phyloP scores from a whole-genome alignment of 139 green algal genomes.

The Nannochloris sp. region DNA sequence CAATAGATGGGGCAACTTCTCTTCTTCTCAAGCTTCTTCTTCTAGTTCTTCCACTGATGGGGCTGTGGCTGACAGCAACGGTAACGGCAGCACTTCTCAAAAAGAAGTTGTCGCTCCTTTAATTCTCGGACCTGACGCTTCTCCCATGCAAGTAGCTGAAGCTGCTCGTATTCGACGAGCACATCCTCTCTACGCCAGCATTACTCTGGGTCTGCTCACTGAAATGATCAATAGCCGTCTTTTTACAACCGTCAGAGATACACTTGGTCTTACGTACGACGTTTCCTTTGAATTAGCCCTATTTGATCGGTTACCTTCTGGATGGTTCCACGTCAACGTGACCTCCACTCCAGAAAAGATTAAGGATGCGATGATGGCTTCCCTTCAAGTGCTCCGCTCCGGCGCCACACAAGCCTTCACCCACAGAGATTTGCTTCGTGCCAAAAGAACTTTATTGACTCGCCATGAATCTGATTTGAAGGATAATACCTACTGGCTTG shows the following conservation, averaged over 20 bases:
- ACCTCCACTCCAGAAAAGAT: slow-evolving; percentile 93
- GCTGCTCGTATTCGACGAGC: slow-evolving; percentile 39
- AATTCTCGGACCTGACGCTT: slow-evolving; percentile 1
- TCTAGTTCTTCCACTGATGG: too few relatives aligned
- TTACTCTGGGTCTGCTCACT: slow-evolving; percentile 66
- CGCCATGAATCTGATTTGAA: slow-evolving; percentile 95
- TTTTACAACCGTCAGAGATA: slow-evolving; percentile 95
- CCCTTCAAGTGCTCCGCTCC: slow-evolving; percentile 67
- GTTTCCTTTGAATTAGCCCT: slow-evolving; percentile 89
- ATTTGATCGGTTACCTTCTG: slow-evolving; percentile 59
- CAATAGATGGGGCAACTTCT: slow-evolving; percentile 71
- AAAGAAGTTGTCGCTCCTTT: slow-evolving; percentile 13
- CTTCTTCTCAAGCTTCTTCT: slow-evolving; percentile 2
- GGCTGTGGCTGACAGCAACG: too few relatives aligned
- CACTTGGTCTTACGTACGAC: slow-evolving; percentile 96
- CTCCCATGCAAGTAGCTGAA: slow-evolving; percentile 1
- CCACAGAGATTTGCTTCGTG: slow-evolving; percentile 64
- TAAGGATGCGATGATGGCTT: slow-evolving; percentile 81
- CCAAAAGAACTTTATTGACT: slow-evolving; percentile 80
- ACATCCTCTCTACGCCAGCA: slow-evolving; percentile 82
- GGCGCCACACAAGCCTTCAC: slow-evolving; percentile 51
- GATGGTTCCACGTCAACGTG: slow-evolving; percentile 86
- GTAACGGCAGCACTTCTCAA: neutral
- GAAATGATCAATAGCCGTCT: slow-evolving; percentile 94
- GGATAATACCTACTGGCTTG: slow-evolving; percentile 89